Conservation (phyloP, 805 yeast species). For the Candida incommunis region DNA sequence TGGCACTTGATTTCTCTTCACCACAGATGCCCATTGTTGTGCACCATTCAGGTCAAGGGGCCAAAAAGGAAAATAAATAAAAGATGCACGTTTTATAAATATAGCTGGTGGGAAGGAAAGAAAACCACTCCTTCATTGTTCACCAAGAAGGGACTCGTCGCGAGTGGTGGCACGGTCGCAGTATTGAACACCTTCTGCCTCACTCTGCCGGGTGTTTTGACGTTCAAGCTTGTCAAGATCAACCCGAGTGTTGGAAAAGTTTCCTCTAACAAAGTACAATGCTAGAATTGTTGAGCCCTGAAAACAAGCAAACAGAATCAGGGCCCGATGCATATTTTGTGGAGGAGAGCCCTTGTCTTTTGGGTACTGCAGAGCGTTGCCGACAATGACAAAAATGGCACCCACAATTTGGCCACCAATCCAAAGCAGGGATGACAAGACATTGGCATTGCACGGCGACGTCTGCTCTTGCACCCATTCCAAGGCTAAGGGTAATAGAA, state of each 20-base stretch:
- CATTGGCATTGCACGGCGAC: constrained; percentile 20
- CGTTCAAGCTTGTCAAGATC: constrained; percentile 8
- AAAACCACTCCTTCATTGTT: too few species aligned
- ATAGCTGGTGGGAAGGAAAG: too few species aligned
- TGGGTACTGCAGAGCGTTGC: constrained; percentile 18
- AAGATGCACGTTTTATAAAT: too few species aligned
- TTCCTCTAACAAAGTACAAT: constrained; percentile 9
- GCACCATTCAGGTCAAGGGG: too few species aligned
- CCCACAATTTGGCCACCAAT: constrained; percentile 20
- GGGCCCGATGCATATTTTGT: constrained; percentile 19
- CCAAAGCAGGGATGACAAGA: constrained; percentile 19
- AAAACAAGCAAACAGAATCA: constrained; percentile 17
- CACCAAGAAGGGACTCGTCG: too few species aligned
- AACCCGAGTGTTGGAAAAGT: constrained; percentile 8
- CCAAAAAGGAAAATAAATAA: too few species aligned
- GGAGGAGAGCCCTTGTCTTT: constrained; percentile 18
- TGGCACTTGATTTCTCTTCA: too few species aligned
- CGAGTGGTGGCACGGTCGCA: too few species aligned
- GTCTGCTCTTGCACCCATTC: constrained; percentile 22
- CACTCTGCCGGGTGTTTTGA: too few species aligned
- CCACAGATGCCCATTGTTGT: too few species aligned
- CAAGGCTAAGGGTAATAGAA: constrained; percentile 18
- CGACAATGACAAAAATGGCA: constrained; percentile 19
- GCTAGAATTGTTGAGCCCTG: constrained; percentile 9
- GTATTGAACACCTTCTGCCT: too few species aligned